Evolutionary conservation across 1,284 basidiomycete species (phyloP).

Genomic region (Rhodotorula mucilaginosa): DNA sequence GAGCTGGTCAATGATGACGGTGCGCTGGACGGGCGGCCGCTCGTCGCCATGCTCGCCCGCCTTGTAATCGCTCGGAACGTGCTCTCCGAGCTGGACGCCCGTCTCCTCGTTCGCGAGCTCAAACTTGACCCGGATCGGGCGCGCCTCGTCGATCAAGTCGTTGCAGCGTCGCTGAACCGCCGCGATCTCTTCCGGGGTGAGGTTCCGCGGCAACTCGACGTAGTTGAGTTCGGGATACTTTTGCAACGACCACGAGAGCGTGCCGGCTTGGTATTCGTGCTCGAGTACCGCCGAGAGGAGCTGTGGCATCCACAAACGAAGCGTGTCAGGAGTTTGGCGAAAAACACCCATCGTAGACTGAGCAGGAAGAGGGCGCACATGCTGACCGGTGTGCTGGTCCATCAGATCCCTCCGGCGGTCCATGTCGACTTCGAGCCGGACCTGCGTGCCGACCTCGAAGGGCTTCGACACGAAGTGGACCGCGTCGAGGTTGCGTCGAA

Average conservation of each 20-base stretch:
- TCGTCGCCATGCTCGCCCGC: constrained; percentile 52
- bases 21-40: constrained; percentile 61
- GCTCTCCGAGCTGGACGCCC: constrained; percentile 49
- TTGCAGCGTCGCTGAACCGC: constrained; percentile 67
- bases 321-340: constrained; percentile 65
- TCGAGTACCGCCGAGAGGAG: constrained; percentile 74
- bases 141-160: constrained; percentile 52
- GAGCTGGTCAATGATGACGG: constrained; percentile 73
- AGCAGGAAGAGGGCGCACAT: constrained; percentile 6
- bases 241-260: constrained; percentile 67
- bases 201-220: constrained; percentile 69
- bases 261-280: constrained; percentile 64
- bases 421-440: constrained; percentile 63
- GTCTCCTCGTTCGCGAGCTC: constrained; percentile 59
- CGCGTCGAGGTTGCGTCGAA: constrained; percentile 69
- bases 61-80: constrained; percentile 66
- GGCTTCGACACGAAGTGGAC: constrained; percentile 67
- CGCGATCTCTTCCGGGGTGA: constrained; percentile 64
- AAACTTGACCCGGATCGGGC: constrained; percentile 63
- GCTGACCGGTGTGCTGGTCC: constrained; percentile 43
- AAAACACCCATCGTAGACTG: constrained; percentile 45
- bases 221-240: constrained; percentile 65
- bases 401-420: constrained; percentile 63
- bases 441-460: constrained; percentile 58
- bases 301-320: constrained; percentile 50